Evolutionary conservation across 2,329 filamentous ascomycete species (phyloP).

Genomic region (Epichloe gansuensis): DNA sequence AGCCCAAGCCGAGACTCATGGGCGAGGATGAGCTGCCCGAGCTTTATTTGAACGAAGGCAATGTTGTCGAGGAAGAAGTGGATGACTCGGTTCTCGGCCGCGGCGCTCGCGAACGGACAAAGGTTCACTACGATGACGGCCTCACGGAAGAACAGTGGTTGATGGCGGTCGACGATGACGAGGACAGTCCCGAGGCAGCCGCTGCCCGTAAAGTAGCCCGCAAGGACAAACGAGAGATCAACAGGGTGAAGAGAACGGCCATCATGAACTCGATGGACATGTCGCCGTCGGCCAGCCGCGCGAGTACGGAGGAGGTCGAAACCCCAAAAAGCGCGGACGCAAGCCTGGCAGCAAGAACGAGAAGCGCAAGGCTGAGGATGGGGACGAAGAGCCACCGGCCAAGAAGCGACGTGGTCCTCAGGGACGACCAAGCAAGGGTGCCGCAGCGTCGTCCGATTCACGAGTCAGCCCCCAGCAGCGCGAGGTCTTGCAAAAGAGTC

Average conservation of each 20-base stretch:
- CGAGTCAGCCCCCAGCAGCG: conserved; percentile 59
- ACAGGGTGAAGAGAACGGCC: conserved; percentile 52
- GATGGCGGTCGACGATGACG: conserved; percentile 92
- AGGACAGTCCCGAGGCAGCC: conserved; percentile 86
- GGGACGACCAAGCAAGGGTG: conserved; percentile 51
- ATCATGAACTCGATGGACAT: conserved; percentile 35
- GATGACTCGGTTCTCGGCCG: conserved; percentile 68
- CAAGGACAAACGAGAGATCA: conserved; percentile 66
- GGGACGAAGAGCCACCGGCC: conserved; percentile 63
- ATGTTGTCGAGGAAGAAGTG: conserved; percentile 65
- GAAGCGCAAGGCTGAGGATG: conserved; percentile 79
- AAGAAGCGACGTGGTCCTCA: conserved; percentile 69
- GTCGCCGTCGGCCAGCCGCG: conserved; percentile 67
- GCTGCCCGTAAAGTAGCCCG: conserved; percentile 81
- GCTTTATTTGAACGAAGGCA: conserved; percentile 82
- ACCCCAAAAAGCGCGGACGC: conserved; percentile 75
- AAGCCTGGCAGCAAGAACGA: conserved; percentile 63
- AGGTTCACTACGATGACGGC: conserved; percentile 92
- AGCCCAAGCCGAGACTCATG: conserved; percentile 67
- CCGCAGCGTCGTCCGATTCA: conserved; percentile 18
- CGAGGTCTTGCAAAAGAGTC: conserved; percentile 63
- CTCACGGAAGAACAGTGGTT: conserved; percentile 98
- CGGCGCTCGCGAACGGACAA: conserved; percentile 86
- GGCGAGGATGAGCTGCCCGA: conserved; percentile 81
- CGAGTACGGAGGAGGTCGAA: conserved; percentile 69